Evolutionary conservation across 768 basidiomycete species (phyloP).

Genomic region (Daedalea quercina): DNA sequence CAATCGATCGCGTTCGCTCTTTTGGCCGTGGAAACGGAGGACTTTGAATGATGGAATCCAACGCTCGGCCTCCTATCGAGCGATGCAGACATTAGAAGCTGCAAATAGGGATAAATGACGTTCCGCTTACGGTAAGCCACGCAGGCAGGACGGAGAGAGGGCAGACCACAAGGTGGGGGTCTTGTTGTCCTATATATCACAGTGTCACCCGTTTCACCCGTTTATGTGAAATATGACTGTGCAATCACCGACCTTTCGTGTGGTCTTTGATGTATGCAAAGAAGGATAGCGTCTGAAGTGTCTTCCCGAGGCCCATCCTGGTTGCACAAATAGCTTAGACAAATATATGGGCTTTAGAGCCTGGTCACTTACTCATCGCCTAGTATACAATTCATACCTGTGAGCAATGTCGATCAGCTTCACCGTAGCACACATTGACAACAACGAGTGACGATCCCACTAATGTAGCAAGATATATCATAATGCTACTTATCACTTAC

Average conservation of each 20-base stretch:
- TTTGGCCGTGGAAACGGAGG: slow-evolving; percentile 57
- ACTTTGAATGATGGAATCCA: slow-evolving; percentile 47
- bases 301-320: slow-evolving; percentile 64
- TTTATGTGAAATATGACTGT: not conserved
- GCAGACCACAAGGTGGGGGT: slow-evolving; percentile 68
- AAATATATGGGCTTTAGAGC: not conserved
- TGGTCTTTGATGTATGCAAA: slow-evolving; percentile 63
- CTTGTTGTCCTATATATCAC: slow-evolving; percentile 27
- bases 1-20: slow-evolving; percentile 47
- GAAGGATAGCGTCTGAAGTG: slow-evolving; percentile 48
- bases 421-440: not conserved
- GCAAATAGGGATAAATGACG: too few species aligned
- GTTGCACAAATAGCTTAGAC: not conserved
- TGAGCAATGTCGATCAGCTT: not conserved
- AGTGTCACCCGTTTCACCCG: not conserved
- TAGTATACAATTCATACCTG: slow-evolving; percentile 64
- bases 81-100: not conserved
- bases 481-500: too few species aligned
- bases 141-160: slow-evolving; percentile 61
- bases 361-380: slow-evolving; percentile 51
- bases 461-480: too few species aligned
- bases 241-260: slow-evolving; percentile 29
- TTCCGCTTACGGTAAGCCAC: slow-evolving; percentile 48
- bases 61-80: slow-evolving; percentile 41
- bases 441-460: not conserved